Evolutionary conservation across 2,329 filamentous ascomycete species (phyloP).

Genomic region (Cordyceps pruinosa): DNA sequence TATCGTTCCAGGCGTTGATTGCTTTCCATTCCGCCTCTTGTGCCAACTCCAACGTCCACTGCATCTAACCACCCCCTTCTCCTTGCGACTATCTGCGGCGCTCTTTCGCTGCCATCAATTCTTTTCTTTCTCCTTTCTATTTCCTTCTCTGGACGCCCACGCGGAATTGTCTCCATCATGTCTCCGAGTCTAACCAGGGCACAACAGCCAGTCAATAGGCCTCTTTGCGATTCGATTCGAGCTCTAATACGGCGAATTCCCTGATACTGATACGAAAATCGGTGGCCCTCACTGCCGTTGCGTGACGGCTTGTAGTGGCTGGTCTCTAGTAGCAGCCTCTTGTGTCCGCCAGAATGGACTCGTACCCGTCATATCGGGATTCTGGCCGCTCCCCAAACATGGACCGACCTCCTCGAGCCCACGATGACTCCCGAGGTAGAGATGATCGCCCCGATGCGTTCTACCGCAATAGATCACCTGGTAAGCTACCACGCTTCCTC

Average conservation of each 20-base stretch:
- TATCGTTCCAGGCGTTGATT: neutral
- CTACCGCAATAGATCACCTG: slow-evolving; percentile 62
- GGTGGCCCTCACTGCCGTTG: neutral
- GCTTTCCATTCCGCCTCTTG: neutral
- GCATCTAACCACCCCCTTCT: neutral
- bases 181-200: slow-evolving; percentile 4
- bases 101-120: slow-evolving; percentile 7
- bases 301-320: neutral
- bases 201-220: slow-evolving; percentile 6
- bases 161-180: neutral
- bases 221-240: neutral
- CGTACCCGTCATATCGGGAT: slow-evolving; percentile 31
- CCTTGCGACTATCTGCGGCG: neutral
- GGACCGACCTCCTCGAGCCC: slow-evolving; percentile 41
- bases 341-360: slow-evolving; percentile 6
- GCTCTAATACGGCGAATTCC: neutral
- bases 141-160: neutral
- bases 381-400: slow-evolving; percentile 44
- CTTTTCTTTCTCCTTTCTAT: neutral
- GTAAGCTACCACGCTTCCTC: slow-evolving; percentile 43
- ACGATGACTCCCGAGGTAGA: slow-evolving; percentile 45
- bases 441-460: slow-evolving; percentile 53
- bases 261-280: neutral
- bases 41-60: neutral
- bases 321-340: neutral